A percentile compares a stretch with the other conserved stretches of the same genome.
Conservation (phyloP, 768 basidiomycete genomes). For the Russula dissimulans region DNA sequence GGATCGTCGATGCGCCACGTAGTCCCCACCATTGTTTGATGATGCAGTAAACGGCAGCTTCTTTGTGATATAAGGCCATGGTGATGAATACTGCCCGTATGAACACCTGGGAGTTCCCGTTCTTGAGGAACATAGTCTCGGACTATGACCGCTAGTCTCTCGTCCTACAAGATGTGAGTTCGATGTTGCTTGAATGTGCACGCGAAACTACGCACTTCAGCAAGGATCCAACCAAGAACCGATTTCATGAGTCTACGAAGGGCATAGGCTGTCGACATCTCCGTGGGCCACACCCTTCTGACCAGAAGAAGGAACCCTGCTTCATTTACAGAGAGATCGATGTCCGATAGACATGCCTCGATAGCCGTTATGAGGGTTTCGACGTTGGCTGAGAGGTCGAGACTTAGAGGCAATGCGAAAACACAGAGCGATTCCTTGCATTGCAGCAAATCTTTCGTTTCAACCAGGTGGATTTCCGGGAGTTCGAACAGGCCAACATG, state of each 20-base stretch:
- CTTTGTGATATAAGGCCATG: conserved; percentile 44
- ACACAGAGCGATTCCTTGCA: conserved; percentile 36
- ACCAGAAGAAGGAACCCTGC: conserved; percentile 59
- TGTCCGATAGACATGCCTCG: conserved; percentile 58
- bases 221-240: conserved; percentile 61
- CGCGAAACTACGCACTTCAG: conserved; percentile 41
- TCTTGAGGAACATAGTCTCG: conserved; percentile 57
- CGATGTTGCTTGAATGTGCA: neutral
- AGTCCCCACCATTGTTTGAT: conserved; percentile 58
- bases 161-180: conserved; percentile 38
- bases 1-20: conserved; percentile 48
- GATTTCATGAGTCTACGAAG: conserved; percentile 48
- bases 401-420: conserved; percentile 61
- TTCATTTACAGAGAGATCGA: conserved; percentile 70
- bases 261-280: conserved; percentile 63
- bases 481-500: conserved; percentile 54
- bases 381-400: conserved; percentile 65
- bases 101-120: conserved; percentile 54
- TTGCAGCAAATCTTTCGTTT: conserved; percentile 30
- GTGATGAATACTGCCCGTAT: conserved; percentile 32
- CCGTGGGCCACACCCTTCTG: conserved; percentile 65
- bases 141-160: conserved; percentile 54
- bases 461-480: conserved; percentile 28
- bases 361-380: conserved; percentile 64
- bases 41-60: conserved; percentile 32